Percentiles rank a stretch among this genome's conserved stretches.
Conservation (phyloP, 371 early-diverging fungal species). For the Smittium mucronatum region DNA sequence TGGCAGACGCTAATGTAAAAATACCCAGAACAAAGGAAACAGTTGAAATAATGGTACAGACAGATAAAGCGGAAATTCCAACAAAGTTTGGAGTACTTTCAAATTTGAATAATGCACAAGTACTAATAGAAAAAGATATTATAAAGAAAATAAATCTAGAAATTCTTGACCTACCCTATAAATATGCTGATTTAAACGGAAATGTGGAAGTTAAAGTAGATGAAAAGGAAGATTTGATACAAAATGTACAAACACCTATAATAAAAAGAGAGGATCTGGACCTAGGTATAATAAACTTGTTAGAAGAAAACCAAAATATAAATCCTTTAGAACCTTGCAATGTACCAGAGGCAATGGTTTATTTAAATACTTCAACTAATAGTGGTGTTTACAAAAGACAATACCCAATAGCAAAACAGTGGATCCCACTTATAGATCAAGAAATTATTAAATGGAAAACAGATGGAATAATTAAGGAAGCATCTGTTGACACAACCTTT, state of each 20-base stretch:
- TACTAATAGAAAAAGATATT: neutral
- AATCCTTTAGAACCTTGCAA: neutral
- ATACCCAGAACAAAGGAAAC: neutral
- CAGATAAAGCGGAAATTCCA: neutral
- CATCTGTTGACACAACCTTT: neutral
- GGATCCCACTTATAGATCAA: neutral
- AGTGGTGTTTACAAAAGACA: neutral
- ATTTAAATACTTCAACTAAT: neutral
- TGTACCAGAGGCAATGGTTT: neutral
- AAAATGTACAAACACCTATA: neutral
- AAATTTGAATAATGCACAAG: neutral
- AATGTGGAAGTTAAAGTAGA: neutral
- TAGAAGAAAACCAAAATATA: neutral
- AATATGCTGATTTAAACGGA: neutral
- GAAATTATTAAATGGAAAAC: neutral
- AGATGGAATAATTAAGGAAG: neutral
- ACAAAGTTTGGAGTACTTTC: neutral
- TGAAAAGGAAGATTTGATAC: neutral
- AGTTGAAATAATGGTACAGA: neutral
- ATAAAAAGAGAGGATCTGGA: neutral
- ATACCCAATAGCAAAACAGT: neutral
- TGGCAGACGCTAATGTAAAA: neutral
- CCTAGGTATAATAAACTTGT: neutral
- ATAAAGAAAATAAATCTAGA: neutral
- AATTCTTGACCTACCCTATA: neutral